These are phyloP conservation scores for Lasiodiplodia hormozganensis DNA, from an alignment of 2,329 filamentous ascomycete genomes.

Conservation along the genomic window DNA sequence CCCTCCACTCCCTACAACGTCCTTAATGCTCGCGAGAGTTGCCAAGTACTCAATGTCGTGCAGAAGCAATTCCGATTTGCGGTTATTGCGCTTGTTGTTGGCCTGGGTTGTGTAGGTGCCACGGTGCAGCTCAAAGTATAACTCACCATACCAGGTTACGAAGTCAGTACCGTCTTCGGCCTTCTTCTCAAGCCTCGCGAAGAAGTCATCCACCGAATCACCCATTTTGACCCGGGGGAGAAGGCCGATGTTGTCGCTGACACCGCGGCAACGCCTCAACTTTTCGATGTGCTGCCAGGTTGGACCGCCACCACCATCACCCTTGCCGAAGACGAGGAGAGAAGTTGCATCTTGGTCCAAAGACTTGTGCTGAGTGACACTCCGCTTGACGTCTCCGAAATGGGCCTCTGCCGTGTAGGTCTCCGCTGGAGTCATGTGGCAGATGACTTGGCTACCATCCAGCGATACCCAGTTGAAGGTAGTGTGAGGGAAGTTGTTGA, in stretches of 20 bases:
- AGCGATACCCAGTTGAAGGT: constrained; percentile 99
- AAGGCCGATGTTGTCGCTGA: constrained; percentile 84
- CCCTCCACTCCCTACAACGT: constrained; percentile 53
- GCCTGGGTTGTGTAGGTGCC: constrained; percentile 97
- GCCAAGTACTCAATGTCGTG: constrained; percentile 88
- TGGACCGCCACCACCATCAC: constrained; percentile 93
- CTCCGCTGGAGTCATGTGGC: constrained; percentile 95
- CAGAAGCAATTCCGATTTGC: constrained; percentile 82
- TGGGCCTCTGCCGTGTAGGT: constrained; percentile 95
- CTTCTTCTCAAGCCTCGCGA: constrained; percentile 82
- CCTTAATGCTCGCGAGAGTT: constrained; percentile 79
- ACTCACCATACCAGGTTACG: constrained; percentile 95
- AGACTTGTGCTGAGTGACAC: constrained; percentile 91
- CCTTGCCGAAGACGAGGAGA: constrained; percentile 92
- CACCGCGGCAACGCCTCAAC: constrained; percentile 86
- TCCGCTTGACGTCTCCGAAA: constrained; percentile 92
- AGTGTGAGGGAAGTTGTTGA: constrained; percentile 98
- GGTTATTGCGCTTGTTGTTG: constrained; percentile 96
- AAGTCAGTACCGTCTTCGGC: constrained; percentile 70
- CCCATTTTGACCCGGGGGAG: constrained; percentile 90
- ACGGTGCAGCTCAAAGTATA: constrained; percentile 97
- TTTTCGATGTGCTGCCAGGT: constrained; percentile 96
- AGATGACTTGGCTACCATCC: constrained; percentile 95
- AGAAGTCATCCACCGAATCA: constrained; percentile 92
- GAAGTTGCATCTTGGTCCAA: constrained; percentile 92